phyloP scores from a whole-genome alignment of 768 basidiomycete species.

The Obba rivulosa region DNA sequence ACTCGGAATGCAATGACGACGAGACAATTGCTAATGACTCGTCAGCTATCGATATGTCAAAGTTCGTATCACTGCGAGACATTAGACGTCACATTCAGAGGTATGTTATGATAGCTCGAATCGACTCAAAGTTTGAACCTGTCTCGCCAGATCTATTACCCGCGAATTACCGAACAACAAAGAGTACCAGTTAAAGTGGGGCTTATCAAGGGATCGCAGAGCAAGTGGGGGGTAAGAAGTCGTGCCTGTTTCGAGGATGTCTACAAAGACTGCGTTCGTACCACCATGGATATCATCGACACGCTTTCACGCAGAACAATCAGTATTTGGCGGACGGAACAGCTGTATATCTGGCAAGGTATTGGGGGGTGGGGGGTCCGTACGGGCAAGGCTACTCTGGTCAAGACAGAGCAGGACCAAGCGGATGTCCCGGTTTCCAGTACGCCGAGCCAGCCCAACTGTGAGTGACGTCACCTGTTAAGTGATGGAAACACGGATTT shows the following conservation, averaged over 20 bases:
- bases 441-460: too few relatives aligned
- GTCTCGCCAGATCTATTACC: constrained; percentile 30
- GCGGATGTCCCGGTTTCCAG: too few relatives aligned
- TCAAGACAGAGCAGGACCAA: too few relatives aligned
- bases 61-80: constrained; percentile 27
- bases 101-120: constrained; percentile 18
- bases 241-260: constrained; percentile 30
- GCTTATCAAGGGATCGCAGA: constrained; percentile 33
- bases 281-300: too few relatives aligned
- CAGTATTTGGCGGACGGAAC: constrained; percentile 34
- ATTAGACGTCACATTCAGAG: constrained; percentile 28
- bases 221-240: constrained; percentile 31
- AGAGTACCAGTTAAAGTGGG: constrained; percentile 35
- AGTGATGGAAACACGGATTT: too few relatives aligned
- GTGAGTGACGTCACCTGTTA: too few relatives aligned
- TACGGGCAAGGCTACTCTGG: too few relatives aligned
- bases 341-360: too few relatives aligned
- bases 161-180: constrained; percentile 42
- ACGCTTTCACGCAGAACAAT: constrained; percentile 38
- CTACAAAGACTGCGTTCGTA: constrained; percentile 23
- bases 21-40: too few relatives aligned
- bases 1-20: too few relatives aligned
- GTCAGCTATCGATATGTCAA: too few relatives aligned
- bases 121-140: not conserved
- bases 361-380: too few relatives aligned